Conservation (phyloP, 495 filamentous ascomycete genomes). For the Xylaria intraflava region DNA sequence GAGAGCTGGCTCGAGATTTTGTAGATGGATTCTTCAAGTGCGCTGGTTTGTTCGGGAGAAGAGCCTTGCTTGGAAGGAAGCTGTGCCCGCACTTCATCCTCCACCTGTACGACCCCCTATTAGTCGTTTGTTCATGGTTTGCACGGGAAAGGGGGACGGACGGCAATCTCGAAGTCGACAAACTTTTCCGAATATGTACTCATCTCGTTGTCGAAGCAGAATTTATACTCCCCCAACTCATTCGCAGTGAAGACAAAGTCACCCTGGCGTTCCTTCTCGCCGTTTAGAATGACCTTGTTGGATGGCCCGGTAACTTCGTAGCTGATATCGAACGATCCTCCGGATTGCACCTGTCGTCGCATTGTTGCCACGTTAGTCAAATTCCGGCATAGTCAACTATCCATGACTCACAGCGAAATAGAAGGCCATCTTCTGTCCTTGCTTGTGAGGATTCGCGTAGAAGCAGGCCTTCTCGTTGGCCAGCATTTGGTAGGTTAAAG, state of each 20-base stretch:
- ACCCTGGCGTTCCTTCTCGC: slow-evolving; percentile 87
- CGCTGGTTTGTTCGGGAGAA: slow-evolving; percentile 82
- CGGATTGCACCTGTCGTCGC: slow-evolving; percentile 74
- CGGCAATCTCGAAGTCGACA: slow-evolving; percentile 97
- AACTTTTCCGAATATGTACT: slow-evolving; percentile 96
- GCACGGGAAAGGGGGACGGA: slow-evolving; percentile 38
- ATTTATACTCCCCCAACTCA: slow-evolving; percentile 86
- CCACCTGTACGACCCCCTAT: slow-evolving; percentile 54
- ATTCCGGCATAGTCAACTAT: background rate
- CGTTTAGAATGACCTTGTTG: slow-evolving; percentile 77
- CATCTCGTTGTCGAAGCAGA: slow-evolving; percentile 99
- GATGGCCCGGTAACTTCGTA: slow-evolving; percentile 80
- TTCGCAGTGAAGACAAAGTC: slow-evolving; percentile 98
- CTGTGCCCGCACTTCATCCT: slow-evolving; percentile 78
- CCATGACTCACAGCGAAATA: slow-evolving; percentile 83
- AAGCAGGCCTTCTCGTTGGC: slow-evolving; percentile 96
- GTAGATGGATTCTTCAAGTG: slow-evolving; percentile 90
- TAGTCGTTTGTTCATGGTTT: slow-evolving; percentile 2
- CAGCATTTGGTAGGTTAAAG: slow-evolving; percentile 85
- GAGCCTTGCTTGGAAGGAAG: slow-evolving; percentile 88
- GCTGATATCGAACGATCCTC: slow-evolving; percentile 93
- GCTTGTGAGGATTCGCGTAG: slow-evolving; percentile 67
- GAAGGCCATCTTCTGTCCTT: slow-evolving; percentile 86
- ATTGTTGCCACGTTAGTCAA: background rate
- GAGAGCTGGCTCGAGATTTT: slow-evolving; percentile 90